Percentiles rank a stretch among this genome's conserved stretches.
phyloP scores from a whole-genome alignment of 2,329 filamentous ascomycete species.

The Penicillium glabrum region DNA sequence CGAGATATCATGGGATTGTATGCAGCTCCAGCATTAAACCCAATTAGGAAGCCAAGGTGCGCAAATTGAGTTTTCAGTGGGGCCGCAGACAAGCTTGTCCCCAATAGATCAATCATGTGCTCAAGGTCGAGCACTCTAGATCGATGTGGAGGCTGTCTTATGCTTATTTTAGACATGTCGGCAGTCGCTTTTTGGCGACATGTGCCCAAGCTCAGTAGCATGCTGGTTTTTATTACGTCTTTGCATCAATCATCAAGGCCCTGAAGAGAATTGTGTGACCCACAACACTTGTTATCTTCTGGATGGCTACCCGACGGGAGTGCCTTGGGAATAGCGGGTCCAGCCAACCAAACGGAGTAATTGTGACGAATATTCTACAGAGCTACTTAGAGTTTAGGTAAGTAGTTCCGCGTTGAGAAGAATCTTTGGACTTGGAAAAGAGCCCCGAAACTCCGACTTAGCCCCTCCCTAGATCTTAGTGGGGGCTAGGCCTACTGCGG shows the following conservation, averaged over 20 bases:
- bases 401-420: not conserved
- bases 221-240: not conserved
- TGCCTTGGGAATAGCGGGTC: not conserved
- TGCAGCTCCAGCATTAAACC: not conserved
- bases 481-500: not conserved
- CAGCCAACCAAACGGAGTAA: not conserved
- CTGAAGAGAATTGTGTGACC: not conserved
- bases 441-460: not conserved
- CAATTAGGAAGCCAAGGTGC: constrained; percentile 1
- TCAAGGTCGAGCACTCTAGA: not conserved
- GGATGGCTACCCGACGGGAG: not conserved
- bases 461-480: not conserved
- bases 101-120: not conserved
- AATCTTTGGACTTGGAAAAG: not conserved
- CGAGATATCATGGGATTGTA: not conserved
- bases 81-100: not conserved
- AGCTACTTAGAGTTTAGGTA: not conserved
- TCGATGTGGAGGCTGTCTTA: not conserved
- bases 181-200: not conserved
- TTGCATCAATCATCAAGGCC: not conserved
- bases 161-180: not conserved
- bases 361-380: not conserved
- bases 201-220: not conserved
- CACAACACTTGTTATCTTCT: not conserved
- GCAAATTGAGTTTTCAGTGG: constrained; percentile 2